A percentile compares a stretch with the other conserved stretches of the same genome.
These are phyloP conservation scores for Pelargonium nanum DNA, from an alignment of 345 rosid genomes.

Conservation along the genomic window DNA sequence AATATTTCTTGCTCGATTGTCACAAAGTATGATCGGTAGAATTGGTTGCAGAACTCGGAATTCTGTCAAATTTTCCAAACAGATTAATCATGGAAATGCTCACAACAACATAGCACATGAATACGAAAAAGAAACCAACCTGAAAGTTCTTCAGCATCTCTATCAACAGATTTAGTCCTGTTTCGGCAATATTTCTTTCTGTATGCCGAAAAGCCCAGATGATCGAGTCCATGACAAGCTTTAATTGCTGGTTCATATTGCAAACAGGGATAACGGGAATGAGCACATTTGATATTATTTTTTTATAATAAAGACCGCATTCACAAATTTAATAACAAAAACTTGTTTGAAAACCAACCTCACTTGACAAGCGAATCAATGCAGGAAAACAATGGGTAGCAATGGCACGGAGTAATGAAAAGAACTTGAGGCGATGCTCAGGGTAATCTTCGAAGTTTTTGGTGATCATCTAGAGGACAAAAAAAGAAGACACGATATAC, in stretches of 20 bases:
- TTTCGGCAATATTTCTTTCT: slow-evolving; percentile 96
- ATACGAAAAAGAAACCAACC: slow-evolving; percentile 22
- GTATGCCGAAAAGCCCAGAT: slow-evolving; percentile 99
- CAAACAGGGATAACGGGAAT: neutral
- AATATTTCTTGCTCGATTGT: slow-evolving; percentile 90
- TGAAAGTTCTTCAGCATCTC: slow-evolving; percentile 94
- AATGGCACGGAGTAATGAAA: slow-evolving; percentile 93
- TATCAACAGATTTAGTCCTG: slow-evolving; percentile 79
- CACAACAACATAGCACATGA: neutral
- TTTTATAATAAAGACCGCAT: too few relatives aligned
- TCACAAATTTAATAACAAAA: too few relatives aligned
- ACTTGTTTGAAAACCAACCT: slow-evolving; percentile 50
- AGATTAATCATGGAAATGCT: neutral
- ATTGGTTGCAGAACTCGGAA: slow-evolving; percentile 77
- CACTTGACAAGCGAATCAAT: slow-evolving; percentile 77
- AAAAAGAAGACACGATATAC: neutral
- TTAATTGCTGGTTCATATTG: slow-evolving; percentile 54
- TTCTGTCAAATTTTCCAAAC: slow-evolving; percentile 23
- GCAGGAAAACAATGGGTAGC: slow-evolving; percentile 92
- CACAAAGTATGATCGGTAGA: slow-evolving; percentile 53
- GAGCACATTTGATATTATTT: too few relatives aligned
- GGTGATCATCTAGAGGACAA: slow-evolving; percentile 75
- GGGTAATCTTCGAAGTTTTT: slow-evolving; percentile 98
- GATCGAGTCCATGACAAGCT: slow-evolving; percentile 96
- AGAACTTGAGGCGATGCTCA: slow-evolving; percentile 97